Base-by-base conservation (phyloP, 768 basidiomycete genomes). In the Amanita fuliginea region DNA sequence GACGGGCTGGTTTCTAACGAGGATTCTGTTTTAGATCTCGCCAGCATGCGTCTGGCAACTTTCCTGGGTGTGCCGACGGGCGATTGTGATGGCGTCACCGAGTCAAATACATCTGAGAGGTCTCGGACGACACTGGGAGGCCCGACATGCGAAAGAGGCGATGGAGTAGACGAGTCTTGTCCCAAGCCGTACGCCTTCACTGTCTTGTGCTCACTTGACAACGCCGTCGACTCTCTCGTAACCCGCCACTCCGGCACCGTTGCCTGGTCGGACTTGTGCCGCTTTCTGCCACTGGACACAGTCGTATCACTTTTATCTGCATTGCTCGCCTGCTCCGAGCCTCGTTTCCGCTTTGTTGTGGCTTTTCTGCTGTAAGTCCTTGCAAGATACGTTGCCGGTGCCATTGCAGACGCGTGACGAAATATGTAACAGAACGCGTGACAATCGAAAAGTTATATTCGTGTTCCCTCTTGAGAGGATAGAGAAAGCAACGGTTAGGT, bases 21-120 rank as follows among this genome's bases (percentile, higher is more conserved):
- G 75, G 1, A 68, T 22, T 83, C 83, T 0, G 84, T 86, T 49
- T 70, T 76, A 10, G 83, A 80, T 1, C 84, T 74, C 7, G 74
- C 73, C 1, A 87, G 75, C 85, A 88, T 88, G 18, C 84, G 80
- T 50, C 78, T 81, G 9, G 81, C 73, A 4, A 86, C 60, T 51
- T 68, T 75, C 16, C 60, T 61, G 10, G 70, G 72, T 6, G 72
- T 64, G 1, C 60, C 47, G 3, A 62, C 56, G 14, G 65, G 53
- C 0, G 62, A 56, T 42, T 52, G 42, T 26, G 61, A 49, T 7
- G 65, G 62, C 0, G 67, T 54, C 8, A 60, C 58, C 28, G 67
- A 59, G 36, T 69, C 63, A 55, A 78, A 79, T 10, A 80, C 67
- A 8, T 62, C 56, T 1, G 76, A 71, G 1, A 76, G 58, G 53